Evolutionary conservation across 495 filamentous ascomycete species (phyloP).

Genomic region (Penicillium fimorum): DNA sequence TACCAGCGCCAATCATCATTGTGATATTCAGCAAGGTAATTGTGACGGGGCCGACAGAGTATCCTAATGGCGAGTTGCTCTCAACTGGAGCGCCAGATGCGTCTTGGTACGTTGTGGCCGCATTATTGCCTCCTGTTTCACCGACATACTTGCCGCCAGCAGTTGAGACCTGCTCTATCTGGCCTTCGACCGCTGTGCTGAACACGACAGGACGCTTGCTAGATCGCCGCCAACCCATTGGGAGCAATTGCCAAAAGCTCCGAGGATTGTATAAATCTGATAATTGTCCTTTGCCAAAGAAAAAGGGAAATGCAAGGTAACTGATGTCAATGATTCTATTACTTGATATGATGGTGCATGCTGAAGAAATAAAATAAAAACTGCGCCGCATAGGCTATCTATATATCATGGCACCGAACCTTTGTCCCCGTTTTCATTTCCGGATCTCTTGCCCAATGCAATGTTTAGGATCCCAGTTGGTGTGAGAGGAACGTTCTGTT

Average conservation of each 20-base stretch:
- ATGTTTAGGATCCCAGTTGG: not conserved
- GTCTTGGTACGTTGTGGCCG: constrained; percentile 52
- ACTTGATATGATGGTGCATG: not conserved
- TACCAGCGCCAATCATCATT: constrained; percentile 57
- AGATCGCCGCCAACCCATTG: not conserved
- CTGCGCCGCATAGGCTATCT: not conserved
- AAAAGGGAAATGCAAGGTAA: not conserved
- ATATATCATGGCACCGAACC: not conserved
- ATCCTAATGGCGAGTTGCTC: constrained; percentile 50
- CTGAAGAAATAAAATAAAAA: not conserved
- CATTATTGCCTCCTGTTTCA: constrained; percentile 48
- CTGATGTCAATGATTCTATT: too few species aligned
- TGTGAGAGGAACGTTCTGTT: not conserved
- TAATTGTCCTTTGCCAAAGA: not conserved
- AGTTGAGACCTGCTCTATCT: not conserved
- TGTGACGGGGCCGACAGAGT: constrained; percentile 49
- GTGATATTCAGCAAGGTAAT: constrained; percentile 56
- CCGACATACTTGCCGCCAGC: constrained; percentile 28
- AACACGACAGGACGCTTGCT: not conserved
- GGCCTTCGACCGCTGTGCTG: not conserved
- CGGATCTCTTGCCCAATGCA: not conserved
- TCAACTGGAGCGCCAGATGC: constrained; percentile 56
- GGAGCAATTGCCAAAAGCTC: not conserved
- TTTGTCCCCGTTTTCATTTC: not conserved
- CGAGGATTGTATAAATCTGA: too few species aligned